These are phyloP conservation scores for Nothophytophthora sp. DNA, from an alignment of 352 stramenopile species.

Conservation along the genomic window DNA sequence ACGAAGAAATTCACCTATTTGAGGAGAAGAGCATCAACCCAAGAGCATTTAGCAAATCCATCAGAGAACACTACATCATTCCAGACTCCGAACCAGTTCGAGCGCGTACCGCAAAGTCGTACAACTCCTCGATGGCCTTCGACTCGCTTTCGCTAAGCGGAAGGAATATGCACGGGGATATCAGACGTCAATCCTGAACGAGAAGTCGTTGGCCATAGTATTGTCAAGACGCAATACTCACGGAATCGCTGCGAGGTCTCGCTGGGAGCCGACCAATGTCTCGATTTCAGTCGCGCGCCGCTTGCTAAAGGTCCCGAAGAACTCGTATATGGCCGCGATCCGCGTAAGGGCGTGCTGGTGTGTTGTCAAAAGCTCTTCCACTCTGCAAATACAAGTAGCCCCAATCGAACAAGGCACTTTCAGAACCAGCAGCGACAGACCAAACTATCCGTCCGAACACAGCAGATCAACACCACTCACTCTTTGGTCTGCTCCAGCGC, in stretches of 20 bases:
- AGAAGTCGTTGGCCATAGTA: not conserved
- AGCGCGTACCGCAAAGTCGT: conserved; percentile 41
- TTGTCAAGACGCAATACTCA: conserved; percentile 6
- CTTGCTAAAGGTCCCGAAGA: conserved; percentile 64
- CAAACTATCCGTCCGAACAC: not conserved
- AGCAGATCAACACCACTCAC: conserved; percentile 22
- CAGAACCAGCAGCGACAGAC: not conserved
- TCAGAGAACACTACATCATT: not conserved
- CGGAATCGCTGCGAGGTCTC: conserved; percentile 22
- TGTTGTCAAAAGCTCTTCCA: conserved; percentile 65
- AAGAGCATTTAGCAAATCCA: not conserved
- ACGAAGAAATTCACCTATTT: conserved; percentile 77
- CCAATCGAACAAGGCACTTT: not conserved
- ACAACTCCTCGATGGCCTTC: conserved; percentile 41
- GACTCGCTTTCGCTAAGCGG: conserved; percentile 22
- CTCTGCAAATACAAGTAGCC: conserved; percentile 21
- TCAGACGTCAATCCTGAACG: too few species aligned
- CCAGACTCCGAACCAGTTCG: not conserved
- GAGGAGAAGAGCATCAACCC: not conserved
- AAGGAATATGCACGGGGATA: not conserved
- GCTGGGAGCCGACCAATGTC: conserved; percentile 27
- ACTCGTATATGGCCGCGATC: conserved; percentile 61
- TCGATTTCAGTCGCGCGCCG: conserved; percentile 34
- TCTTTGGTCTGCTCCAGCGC: conserved; percentile 71
- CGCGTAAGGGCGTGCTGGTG: conserved; percentile 66